Evolutionary conservation across 2,329 filamentous ascomycete species (phyloP).

Genomic region (Knoxdaviesia proteae): DNA sequence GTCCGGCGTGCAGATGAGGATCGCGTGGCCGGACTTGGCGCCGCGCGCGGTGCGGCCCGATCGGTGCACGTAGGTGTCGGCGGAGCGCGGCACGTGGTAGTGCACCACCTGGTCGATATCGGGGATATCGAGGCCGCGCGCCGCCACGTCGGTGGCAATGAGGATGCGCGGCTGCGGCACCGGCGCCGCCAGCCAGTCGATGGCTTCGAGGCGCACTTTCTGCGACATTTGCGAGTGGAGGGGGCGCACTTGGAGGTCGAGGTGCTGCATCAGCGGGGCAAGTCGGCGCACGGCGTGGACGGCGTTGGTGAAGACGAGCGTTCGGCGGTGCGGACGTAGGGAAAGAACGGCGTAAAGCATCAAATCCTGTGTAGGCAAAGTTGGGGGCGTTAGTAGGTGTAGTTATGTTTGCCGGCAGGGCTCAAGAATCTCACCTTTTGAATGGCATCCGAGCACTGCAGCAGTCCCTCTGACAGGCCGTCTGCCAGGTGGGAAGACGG

Average conservation of each 20-base stretch:
- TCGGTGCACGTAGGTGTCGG: slow-evolving; percentile 86
- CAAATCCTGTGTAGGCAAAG: slow-evolving; percentile 40
- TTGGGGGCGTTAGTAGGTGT: background rate
- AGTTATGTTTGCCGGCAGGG: too few species aligned
- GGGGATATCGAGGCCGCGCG: slow-evolving; percentile 81
- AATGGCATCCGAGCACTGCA: slow-evolving; percentile 67
- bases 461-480: slow-evolving; percentile 66
- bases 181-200: slow-evolving; percentile 66
- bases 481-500: slow-evolving; percentile 76
- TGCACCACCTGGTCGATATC: slow-evolving; percentile 78
- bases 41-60: slow-evolving; percentile 87
- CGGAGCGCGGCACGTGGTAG: slow-evolving; percentile 82
- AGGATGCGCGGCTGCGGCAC: slow-evolving; percentile 44
- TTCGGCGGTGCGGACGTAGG: slow-evolving; percentile 60
- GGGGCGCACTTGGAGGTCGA: slow-evolving; percentile 54
- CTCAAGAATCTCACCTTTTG: slow-evolving; percentile 46
- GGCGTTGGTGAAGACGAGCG: slow-evolving; percentile 86
- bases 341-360: slow-evolving; percentile 79
- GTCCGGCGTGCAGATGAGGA: slow-evolving; percentile 77
- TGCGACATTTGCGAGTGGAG: slow-evolving; percentile 91
- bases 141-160: slow-evolving; percentile 82
- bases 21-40: slow-evolving; percentile 53
- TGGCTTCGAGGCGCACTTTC: slow-evolving; percentile 78
- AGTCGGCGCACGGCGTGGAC: slow-evolving; percentile 81
- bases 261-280: slow-evolving; percentile 62